Base-by-base conservation (phyloP, 345 rosid species). In the Eucalyptus sideroxylon region DNA sequence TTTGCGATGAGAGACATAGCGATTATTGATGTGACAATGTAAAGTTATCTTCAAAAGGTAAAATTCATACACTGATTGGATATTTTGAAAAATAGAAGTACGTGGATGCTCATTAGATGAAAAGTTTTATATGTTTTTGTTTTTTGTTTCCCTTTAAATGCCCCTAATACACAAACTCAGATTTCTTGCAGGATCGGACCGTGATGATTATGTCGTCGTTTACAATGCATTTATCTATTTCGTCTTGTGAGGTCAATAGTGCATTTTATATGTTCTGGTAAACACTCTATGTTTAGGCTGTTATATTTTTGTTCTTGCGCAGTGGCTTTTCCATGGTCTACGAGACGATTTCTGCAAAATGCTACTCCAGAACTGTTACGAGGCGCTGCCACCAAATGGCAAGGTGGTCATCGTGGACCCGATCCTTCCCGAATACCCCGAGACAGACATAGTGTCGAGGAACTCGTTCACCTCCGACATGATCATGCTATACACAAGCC, bases 241-340 rank as follows among this genome's bases (percentile, higher is more conserved):
- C 9, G 56, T 53, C 21, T 53, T 53, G 56, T 7, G 56, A 53
- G 56, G 9, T 51, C 24, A 53, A 53, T 53, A 53, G 23, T 53
- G 24, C 56, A 53, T 53, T 51, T 5, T 16, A 16, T 69, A 16
- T 5, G 19, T 65, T n/a, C 77, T n/a, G 16, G 77, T 65, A 14
- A 15, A 65, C 19, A 8, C 31, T 7, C 77, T 34, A 69, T 69
- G 12, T 17, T 19, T 34, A 23, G 27, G 44, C 56, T 19, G 26
- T 37, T 72, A 42, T 19, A 72, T 24, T 34, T 10, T 72, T 37
- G 45, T 10, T 34, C 45, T 72, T 37, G 83, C 15, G 45, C 88
- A 93, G 94, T 91, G 94, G 92, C 91, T 93, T 67, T 89, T 94
- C 16, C 95, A 92, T 67, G 93, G 67, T 51, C 91, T 93, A 94